Conservation (phyloP, 495 filamentous ascomycete species). For the Pyrenula aspistea region DNA sequence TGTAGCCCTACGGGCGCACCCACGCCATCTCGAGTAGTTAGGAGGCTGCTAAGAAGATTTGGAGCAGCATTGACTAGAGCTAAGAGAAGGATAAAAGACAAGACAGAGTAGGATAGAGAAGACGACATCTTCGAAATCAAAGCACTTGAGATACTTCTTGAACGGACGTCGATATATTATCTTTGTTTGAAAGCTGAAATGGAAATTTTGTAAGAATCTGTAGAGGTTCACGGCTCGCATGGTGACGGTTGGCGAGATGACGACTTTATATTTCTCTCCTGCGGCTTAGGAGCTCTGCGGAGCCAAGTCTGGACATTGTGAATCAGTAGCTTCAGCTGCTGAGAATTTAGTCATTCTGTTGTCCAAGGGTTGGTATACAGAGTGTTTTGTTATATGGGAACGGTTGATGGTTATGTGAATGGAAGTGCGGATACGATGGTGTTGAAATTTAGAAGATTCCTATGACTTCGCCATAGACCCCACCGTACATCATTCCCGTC, state of each 20-base stretch:
- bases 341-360: background rate
- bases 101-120: background rate
- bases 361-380: background rate
- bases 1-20: background rate
- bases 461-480: background rate
- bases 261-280: background rate
- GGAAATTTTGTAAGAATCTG: background rate
- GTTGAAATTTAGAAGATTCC: background rate
- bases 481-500: background rate
- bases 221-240: background rate
- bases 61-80: background rate
- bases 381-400: background rate
- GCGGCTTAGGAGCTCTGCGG: background rate
- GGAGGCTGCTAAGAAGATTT: background rate
- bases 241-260: background rate
- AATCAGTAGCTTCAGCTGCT: background rate
- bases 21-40: background rate
- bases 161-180: too few species aligned
- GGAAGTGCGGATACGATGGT: background rate
- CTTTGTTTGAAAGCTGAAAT: too few species aligned
- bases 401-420: background rate
- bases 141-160: too few species aligned
- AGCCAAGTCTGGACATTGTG: background rate
- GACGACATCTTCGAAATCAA: background rate
- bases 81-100: background rate